Evolutionary conservation across 176 grass and related monocot genomes (phyloP), one percentile per base, ranked within the genome.

Genomic region (Aegilops longissima): DNA sequence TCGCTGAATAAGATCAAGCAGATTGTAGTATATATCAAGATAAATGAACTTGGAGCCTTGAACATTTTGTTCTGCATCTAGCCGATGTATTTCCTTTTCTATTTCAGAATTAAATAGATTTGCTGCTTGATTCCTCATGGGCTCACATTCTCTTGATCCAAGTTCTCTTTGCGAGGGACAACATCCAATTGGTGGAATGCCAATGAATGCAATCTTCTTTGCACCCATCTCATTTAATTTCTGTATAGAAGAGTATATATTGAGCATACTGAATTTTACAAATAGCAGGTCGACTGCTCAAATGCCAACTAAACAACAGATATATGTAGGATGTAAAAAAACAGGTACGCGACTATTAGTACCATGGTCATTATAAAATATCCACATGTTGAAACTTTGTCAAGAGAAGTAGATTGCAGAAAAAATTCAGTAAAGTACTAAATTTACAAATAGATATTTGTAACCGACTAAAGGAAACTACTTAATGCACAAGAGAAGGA

Each of bases 181-280:
- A 23, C 94, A 96, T 18, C 89, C 94, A 21, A 96, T 16, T 77
- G 94, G 91, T 78, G 94, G 89, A 35, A 93, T 52, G 13, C 94
- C 94, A 58, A 89, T 51, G 44, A 91, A 88, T 23, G 35, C 91
- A 27, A 96, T 91, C n/a, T 7, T 86, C 76, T 68, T 84, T 18
- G 94, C 94, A 29, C 94, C 94, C 78, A 86, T 77, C 10, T 76
- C 51, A 36, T 86, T 73, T 59, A 96, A 44, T 86, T 80, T 82
- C 94, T 96, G 72, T 25, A 52, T 3, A 66, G 25, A 54, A 35
- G 5, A 29, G 11, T 8, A 56, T 61, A 11, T 20, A 68, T 73
- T 73, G 16, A 6, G 1, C 2, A 1, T 47, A 40, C 0, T 16
- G 62, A 11, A 18, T 38, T 52, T 61, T 36, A 36, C 12, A n/a